Conservation (phyloP, 2,329 filamentous ascomycete species). For the Davidsoniella eucalypti region DNA sequence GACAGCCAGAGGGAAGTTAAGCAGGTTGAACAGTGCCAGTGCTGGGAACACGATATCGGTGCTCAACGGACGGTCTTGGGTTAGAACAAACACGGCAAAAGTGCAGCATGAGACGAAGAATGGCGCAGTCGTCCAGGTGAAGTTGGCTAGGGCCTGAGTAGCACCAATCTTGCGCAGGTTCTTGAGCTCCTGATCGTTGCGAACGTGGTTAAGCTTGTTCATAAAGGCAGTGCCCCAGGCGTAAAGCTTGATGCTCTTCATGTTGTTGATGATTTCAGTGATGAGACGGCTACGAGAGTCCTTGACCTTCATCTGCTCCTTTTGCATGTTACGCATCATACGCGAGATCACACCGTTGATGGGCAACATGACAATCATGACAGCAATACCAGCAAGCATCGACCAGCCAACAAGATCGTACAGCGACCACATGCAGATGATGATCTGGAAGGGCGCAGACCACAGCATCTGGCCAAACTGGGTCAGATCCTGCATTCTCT, state of each 20-base stretch:
- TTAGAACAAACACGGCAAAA: conserved; percentile 85
- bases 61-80: conserved; percentile 61
- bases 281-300: conserved; percentile 83
- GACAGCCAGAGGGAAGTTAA: conserved; percentile 87
- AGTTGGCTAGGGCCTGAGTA: conserved; percentile 85
- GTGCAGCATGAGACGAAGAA: conserved; percentile 96
- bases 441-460: conserved; percentile 94
- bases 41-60: conserved; percentile 95
- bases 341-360: conserved; percentile 83
- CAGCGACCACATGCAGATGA: conserved; percentile 85
- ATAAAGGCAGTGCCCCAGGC: conserved; percentile 96
- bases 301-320: conserved; percentile 98
- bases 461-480: conserved; percentile 92
- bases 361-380: conserved; percentile 96
- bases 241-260: conserved; percentile 99
- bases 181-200: conserved; percentile 90
- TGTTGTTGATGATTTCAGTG: conserved; percentile 96
- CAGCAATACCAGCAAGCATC: conserved; percentile 86
- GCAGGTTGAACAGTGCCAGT: conserved; percentile 81
- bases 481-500: conserved; percentile 82
- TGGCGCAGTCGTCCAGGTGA: conserved; percentile 94
- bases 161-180: conserved; percentile 93
- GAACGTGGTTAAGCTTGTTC: conserved; percentile 88
- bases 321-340: conserved; percentile 87
- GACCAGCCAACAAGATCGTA: conserved; percentile 90